Conservation (phyloP, 1,284 basidiomycete genomes). For the Ganoderma resinaceum region DNA sequence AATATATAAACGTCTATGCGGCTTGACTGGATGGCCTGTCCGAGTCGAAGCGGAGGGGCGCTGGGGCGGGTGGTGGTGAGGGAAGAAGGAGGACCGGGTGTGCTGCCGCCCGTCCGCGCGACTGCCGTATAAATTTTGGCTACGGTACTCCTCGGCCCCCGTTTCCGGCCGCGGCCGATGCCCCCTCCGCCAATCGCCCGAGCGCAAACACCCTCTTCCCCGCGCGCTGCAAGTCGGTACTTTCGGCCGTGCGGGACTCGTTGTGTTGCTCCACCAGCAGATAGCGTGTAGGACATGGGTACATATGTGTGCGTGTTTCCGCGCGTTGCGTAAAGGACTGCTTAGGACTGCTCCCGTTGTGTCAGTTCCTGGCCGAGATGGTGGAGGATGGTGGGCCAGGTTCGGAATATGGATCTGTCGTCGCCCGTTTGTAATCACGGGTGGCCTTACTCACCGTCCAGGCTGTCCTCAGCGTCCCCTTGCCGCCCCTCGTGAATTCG, state of each 20-base stretch:
- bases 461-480: conserved; percentile 4
- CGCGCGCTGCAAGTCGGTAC: neutral
- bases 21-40: conserved; percentile 44
- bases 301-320: neutral
- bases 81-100: conserved; percentile 6
- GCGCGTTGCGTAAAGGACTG: neutral
- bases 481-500: conserved; percentile 2
- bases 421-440: conserved; percentile 25
- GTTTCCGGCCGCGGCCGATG: conserved; percentile 32
- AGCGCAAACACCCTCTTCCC: neutral
- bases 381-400: no score
- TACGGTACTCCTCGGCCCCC: conserved; percentile 21
- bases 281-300: neutral
- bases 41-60: conserved; percentile 32
- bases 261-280: no score
- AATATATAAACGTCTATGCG: conserved; percentile 29
- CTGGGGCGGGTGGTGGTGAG: conserved; percentile 2
- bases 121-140: conserved; percentile 28
- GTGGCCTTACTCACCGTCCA: conserved; percentile 25
- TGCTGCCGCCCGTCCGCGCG: conserved; percentile 13
- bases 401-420: neutral
- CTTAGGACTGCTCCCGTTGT: no score
- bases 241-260: neutral
- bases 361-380: neutral
- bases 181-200: conserved; percentile 7